These are phyloP conservation scores for Echria macrotheca DNA, from an alignment of 495 filamentous ascomycete species.

Conservation along the genomic window DNA sequence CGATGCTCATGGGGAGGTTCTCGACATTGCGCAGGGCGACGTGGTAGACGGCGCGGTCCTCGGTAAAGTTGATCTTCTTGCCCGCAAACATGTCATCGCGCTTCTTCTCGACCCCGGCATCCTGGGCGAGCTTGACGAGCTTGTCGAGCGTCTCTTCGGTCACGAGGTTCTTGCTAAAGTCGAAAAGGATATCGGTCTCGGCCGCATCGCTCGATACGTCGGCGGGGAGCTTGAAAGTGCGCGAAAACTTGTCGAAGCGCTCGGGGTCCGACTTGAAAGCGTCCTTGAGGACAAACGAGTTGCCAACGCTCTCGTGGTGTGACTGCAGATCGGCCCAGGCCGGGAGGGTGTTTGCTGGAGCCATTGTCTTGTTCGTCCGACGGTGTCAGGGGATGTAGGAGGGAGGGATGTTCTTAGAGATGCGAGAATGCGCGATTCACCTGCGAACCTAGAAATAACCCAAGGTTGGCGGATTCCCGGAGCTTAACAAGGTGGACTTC, in stretches of 20 bases:
- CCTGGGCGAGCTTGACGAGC: constrained; percentile 81
- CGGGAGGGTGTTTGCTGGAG: constrained; percentile 71
- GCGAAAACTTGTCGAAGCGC: constrained; percentile 87
- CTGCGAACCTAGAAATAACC: too few species aligned
- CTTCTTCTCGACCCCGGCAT: constrained; percentile 85
- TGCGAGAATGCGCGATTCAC: too few species aligned
- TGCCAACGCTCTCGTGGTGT: constrained; percentile 77
- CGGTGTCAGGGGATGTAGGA: background rate
- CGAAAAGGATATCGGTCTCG: constrained; percentile 77
- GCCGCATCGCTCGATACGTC: constrained; percentile 50
- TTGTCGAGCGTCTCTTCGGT: constrained; percentile 86
- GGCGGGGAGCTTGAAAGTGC: constrained; percentile 71
- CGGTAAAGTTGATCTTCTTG: constrained; percentile 98
- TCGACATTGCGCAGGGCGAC: constrained; percentile 82
- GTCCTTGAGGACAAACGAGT: constrained; percentile 86
- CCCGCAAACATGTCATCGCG: constrained; percentile 95
- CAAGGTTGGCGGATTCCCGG: background rate
- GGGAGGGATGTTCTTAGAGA: background rate
- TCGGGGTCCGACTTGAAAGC: constrained; percentile 82
- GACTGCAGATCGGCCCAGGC: constrained; percentile 85
- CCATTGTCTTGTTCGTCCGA: constrained; percentile 28
- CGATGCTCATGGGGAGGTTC: constrained; percentile 83
- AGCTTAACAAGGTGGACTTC: background rate
- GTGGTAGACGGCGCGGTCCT: constrained; percentile 94
- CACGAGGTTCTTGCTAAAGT: constrained; percentile 98